phyloP scores from a whole-genome alignment of 805 yeast genomes.

The Myxozyma sirexii region DNA sequence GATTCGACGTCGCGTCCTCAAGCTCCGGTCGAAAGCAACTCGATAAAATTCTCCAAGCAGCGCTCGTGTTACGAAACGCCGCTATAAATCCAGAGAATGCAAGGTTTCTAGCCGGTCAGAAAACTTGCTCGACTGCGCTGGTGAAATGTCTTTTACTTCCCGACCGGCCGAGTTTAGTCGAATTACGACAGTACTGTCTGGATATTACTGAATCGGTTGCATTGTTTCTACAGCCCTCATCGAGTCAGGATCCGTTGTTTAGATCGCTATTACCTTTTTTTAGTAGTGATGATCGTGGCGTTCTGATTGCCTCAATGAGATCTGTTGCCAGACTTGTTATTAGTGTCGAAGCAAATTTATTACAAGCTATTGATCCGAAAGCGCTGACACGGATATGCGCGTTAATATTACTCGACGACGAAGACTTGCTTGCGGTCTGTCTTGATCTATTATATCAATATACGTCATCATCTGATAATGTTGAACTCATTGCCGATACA shows the following conservation, averaged over 20 bases:
- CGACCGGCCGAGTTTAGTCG: constrained; percentile 49
- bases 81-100: constrained; percentile 84
- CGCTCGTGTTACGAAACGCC: constrained; percentile 75
- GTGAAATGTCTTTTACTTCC: constrained; percentile 42
- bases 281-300: constrained; percentile 62
- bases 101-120: constrained; percentile 65
- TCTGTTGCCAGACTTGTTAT: constrained; percentile 79
- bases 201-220: constrained; percentile 85
- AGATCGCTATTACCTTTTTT: constrained; percentile 67
- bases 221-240: constrained; percentile 23
- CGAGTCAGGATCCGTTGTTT: constrained; percentile 52
- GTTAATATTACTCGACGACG: constrained; percentile 64
- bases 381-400: constrained; percentile 60
- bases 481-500: constrained; percentile 54
- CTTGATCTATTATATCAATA: constrained; percentile 84
- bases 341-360: constrained; percentile 56
- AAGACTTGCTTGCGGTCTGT: constrained; percentile 69
- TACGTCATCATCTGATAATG: constrained; percentile 62
- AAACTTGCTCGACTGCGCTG: constrained; percentile 53
- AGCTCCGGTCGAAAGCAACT: constrained; percentile 22
- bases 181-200: constrained; percentile 64
- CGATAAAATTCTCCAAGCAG: constrained; percentile 50
- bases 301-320: constrained; percentile 69
- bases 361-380: constrained; percentile 47
- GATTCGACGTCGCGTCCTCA: constrained; percentile 9